Evolutionary conservation across 306 rosid genomes (phyloP).

Genomic region (Leucaena leucocephala): DNA sequence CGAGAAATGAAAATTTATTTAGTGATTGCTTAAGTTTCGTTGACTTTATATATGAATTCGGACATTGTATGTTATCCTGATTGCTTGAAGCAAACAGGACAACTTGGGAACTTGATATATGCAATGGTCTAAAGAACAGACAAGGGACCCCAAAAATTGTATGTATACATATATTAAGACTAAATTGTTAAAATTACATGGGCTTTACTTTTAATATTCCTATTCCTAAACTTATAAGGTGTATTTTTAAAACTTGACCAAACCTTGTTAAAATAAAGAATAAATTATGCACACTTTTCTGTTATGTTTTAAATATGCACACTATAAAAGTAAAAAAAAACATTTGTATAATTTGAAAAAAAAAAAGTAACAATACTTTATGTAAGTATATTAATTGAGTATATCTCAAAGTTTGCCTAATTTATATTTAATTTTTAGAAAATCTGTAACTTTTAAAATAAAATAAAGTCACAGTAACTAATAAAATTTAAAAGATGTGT

Average conservation of each 20-base stretch:
- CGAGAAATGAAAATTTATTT: neutral
- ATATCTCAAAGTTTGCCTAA: too few relatives aligned
- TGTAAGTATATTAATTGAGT: too few relatives aligned
- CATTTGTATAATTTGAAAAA: too few relatives aligned
- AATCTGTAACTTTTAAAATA: too few relatives aligned
- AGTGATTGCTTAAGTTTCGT: neutral
- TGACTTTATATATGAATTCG: neutral
- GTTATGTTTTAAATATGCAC: too few relatives aligned
- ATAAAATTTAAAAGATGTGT: too few relatives aligned
- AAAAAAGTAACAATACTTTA: too few relatives aligned
- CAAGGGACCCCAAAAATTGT: neutral
- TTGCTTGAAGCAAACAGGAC: neutral
- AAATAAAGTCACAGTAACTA: too few relatives aligned
- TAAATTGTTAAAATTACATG: neutral
- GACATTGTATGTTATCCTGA: neutral
- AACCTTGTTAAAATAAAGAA: too few relatives aligned
- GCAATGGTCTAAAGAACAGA: neutral
- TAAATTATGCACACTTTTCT: too few relatives aligned
- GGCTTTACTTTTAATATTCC: neutral
- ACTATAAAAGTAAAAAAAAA: too few relatives aligned
- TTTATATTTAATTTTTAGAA: too few relatives aligned
- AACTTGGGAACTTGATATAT: neutral
- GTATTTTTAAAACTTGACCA: neutral
- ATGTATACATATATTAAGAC: neutral
- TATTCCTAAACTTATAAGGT: neutral